These are phyloP conservation scores for Backusella mclennaniae DNA, from an alignment of 192 early-diverging fungal genomes.

Conservation along the genomic window DNA sequence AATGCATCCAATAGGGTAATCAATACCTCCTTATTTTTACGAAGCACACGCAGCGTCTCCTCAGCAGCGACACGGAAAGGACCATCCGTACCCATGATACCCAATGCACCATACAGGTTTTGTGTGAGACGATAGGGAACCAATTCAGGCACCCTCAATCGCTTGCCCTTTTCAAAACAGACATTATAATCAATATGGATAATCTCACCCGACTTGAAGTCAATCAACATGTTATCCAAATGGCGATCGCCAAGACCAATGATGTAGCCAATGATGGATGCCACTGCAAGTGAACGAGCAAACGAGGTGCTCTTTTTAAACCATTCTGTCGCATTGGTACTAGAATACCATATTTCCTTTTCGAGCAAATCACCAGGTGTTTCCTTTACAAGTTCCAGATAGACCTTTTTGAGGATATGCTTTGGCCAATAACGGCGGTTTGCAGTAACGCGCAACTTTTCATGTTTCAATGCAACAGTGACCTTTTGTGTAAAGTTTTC, in stretches of 20 bases:
- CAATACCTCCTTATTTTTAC: constrained; percentile 76
- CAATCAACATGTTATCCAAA: constrained; percentile 89
- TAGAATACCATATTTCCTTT: constrained; percentile 65
- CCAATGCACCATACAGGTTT: constrained; percentile 89
- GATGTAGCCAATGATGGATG: constrained; percentile 85
- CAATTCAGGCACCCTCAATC: constrained; percentile 82
- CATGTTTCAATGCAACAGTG: constrained; percentile 51
- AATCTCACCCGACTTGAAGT: constrained; percentile 75
- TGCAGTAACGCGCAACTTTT: constrained; percentile 48
- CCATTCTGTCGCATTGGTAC: constrained; percentile 69
- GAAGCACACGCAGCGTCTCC: constrained; percentile 74
- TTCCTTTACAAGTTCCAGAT: constrained; percentile 58
- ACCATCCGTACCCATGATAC: constrained; percentile 77
- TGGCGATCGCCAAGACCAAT: constrained; percentile 95
- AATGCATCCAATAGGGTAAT: constrained; percentile 92
- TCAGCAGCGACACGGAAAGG: constrained; percentile 78
- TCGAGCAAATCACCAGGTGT: constrained; percentile 65
- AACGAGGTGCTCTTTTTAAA: constrained; percentile 69
- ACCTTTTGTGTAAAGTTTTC: constrained; percentile 84
- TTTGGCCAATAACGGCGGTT: constrained; percentile 72
- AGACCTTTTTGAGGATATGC: constrained; percentile 53
- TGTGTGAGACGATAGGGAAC: constrained; percentile 92
- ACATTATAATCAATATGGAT: constrained; percentile 98
- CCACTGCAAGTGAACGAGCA: constrained; percentile 78
- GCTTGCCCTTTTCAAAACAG: constrained; percentile 92